These are phyloP conservation scores for Huntiella decipiens DNA, from an alignment of 2,329 filamentous ascomycete species.

Conservation along the genomic window DNA sequence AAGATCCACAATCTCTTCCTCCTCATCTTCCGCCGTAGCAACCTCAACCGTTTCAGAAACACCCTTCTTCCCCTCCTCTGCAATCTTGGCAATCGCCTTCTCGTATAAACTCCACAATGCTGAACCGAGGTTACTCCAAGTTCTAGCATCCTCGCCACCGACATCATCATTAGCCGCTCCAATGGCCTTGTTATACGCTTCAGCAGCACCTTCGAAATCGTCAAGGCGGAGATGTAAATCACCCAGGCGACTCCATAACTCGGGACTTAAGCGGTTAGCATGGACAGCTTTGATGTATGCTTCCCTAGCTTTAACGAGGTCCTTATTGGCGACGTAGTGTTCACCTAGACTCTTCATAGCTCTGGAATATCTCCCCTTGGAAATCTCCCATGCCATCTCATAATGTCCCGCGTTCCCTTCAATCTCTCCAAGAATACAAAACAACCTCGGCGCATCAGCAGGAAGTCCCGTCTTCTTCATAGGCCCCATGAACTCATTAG, in stretches of 20 bases:
- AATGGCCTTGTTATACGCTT: slow-evolving; percentile 69
- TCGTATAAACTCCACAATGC: slow-evolving; percentile 54
- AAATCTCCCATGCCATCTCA: slow-evolving; percentile 74
- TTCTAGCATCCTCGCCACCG: slow-evolving; percentile 76
- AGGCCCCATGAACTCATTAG: slow-evolving; percentile 32
- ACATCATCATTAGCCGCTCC: slow-evolving; percentile 37
- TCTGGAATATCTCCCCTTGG: slow-evolving; percentile 59
- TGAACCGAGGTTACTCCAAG: slow-evolving; percentile 87
- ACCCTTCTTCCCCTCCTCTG: slow-evolving; percentile 16
- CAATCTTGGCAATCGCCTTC: slow-evolving; percentile 26
- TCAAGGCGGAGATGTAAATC: slow-evolving; percentile 68
- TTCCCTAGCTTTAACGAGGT: slow-evolving; percentile 50
- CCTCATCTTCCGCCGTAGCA: slow-evolving; percentile 8
- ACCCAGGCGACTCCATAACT: slow-evolving; percentile 78
- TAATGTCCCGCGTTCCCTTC: slow-evolving; percentile 59
- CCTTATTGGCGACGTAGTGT: slow-evolving; percentile 46
- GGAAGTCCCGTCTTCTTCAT: slow-evolving; percentile 32
- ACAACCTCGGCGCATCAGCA: slow-evolving; percentile 66
- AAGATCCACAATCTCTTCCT: slow-evolving; percentile 12
- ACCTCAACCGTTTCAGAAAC: slow-evolving; percentile 8
- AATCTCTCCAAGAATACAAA: slow-evolving; percentile 86
- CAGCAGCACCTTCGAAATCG: slow-evolving; percentile 58
- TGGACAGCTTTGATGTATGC: slow-evolving; percentile 62
- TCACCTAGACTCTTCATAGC: slow-evolving; percentile 78
- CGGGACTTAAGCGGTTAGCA: slow-evolving; percentile 63